phyloP scores from a whole-genome alignment of 2,329 filamentous ascomycete genomes.

The Fusarium chaquense region DNA sequence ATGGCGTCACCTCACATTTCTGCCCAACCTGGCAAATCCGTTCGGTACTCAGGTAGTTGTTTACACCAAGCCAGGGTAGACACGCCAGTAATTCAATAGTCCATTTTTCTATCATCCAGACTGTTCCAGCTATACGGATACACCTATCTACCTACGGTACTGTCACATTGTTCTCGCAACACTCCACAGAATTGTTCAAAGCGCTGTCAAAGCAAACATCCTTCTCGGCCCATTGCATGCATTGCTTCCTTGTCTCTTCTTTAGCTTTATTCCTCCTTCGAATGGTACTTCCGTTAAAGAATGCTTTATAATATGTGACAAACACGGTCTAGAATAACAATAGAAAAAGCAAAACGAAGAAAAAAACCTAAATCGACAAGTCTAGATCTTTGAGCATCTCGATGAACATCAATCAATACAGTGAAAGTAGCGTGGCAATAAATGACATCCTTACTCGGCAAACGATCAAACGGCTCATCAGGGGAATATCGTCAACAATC shows the following conservation, averaged over 20 bases:
- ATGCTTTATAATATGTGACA: no score
- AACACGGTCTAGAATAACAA: neutral
- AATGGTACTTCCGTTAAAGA: neutral
- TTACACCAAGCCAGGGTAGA: neutral
- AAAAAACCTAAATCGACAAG: neutral
- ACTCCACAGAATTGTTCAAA: neutral
- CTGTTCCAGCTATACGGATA: neutral
- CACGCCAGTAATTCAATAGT: neutral
- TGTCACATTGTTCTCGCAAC: neutral
- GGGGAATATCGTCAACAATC: no score
- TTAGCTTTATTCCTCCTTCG: neutral
- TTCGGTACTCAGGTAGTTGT: neutral
- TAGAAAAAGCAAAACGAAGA: neutral
- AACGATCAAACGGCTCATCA: neutral
- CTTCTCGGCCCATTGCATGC: no score
- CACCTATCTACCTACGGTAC: neutral
- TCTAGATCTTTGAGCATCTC: neutral
- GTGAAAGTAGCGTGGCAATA: neutral
- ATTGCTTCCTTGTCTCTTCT: neutral
- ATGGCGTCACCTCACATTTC: neutral
- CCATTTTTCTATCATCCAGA: neutral
- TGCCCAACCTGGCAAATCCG: neutral
- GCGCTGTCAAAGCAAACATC: neutral
- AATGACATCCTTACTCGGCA: neutral
- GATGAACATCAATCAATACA: neutral